Percentiles rank a stretch among this genome's conserved stretches.
Evolutionary conservation across 306 rosid genomes (phyloP).

Genomic region (Glycine latifolia): DNA sequence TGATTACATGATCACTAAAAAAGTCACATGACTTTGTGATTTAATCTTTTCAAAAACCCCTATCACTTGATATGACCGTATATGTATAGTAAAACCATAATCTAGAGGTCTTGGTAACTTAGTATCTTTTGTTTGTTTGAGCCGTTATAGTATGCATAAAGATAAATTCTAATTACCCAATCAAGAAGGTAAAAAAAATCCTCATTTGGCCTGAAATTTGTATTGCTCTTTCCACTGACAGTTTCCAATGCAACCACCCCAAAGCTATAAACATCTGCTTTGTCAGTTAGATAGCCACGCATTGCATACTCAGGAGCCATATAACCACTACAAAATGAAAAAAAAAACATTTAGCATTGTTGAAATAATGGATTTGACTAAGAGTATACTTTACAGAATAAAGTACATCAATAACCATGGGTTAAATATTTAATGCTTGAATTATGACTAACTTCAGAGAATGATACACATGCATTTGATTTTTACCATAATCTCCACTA

Average conservation of each 20-base stretch:
- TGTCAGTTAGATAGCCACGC: slow-evolving; percentile 87
- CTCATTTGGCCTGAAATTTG: slow-evolving; percentile 84
- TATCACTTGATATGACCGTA: no score
- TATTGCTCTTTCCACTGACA: slow-evolving; percentile 92
- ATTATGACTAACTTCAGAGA: no score
- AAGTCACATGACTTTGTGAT: no score
- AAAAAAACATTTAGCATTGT: neutral
- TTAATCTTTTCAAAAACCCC: no score
- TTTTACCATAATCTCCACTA: neutral
- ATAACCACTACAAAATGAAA: slow-evolving; percentile 73
- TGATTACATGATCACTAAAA: no score
- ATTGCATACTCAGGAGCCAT: slow-evolving; percentile 99
- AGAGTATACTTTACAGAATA: neutral
- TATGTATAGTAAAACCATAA: no score
- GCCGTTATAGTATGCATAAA: neutral
- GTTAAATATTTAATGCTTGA: no score
- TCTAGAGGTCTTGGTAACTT: neutral
- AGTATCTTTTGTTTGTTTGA: neutral
- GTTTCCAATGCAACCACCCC: slow-evolving; percentile 92
- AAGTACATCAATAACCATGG: no score
- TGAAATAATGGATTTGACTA: neutral
- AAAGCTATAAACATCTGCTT: slow-evolving; percentile 93
- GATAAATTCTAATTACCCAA: slow-evolving; percentile 65
- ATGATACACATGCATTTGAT: no score
- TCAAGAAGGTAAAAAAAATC: slow-evolving; percentile 94